Conservation (phyloP, 192 early-diverging fungal genomes). For the Coemansia sp. region DNA sequence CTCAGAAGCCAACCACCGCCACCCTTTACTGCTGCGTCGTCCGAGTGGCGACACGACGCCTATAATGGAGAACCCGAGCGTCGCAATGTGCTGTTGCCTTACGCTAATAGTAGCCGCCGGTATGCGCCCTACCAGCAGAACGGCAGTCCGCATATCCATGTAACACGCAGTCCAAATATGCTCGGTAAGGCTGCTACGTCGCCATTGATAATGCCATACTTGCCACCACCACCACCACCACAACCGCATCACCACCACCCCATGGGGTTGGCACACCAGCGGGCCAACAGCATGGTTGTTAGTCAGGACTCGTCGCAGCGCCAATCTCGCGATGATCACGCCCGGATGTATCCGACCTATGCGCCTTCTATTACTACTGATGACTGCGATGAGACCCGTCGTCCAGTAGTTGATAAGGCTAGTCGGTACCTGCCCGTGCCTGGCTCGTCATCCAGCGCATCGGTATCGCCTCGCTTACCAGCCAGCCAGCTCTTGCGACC, state of each 20-base stretch:
- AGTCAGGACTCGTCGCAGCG: background rate
- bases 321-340: background rate
- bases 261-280: background rate
- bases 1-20: background rate
- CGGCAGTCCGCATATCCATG: background rate
- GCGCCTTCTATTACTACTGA: background rate
- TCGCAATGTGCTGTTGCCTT: background rate
- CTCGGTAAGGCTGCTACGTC: background rate
- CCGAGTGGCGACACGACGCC: background rate
- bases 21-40: background rate
- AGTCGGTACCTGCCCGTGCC: slow-evolving; percentile 8
- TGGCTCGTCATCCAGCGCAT: background rate
- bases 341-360: background rate
- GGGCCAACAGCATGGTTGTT: background rate
- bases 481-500: background rate
- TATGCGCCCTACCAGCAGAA: background rate
- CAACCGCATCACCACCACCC: background rate
- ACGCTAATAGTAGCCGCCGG: background rate
- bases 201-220: background rate
- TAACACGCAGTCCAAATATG: background rate
- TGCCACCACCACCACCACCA: background rate
- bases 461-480: background rate
- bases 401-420: slow-evolving; percentile 1
- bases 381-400: background rate
- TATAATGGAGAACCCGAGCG: background rate